Percentiles rank a stretch among this genome's conserved stretches.
Conservation (phyloP, 2,329 filamentous ascomycete genomes). For the Alternaria sp. region DNA sequence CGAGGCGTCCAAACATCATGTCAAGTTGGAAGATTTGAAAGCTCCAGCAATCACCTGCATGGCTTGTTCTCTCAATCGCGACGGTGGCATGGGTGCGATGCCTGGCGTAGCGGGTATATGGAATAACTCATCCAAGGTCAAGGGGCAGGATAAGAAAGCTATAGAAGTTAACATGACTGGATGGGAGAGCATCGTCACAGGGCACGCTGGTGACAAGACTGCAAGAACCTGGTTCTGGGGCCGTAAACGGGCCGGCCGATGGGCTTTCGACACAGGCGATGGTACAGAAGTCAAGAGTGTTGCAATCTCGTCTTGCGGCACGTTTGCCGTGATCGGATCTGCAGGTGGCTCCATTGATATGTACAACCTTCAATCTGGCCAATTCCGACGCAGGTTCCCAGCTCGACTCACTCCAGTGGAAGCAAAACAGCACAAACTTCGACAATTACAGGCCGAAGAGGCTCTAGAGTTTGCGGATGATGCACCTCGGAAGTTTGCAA, state of each 20-base stretch:
- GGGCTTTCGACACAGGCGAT: slow-evolving; percentile 90
- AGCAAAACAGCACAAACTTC: slow-evolving; percentile 75
- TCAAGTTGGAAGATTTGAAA: slow-evolving; percentile 76
- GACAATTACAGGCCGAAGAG: slow-evolving; percentile 67
- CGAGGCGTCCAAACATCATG: slow-evolving; percentile 67
- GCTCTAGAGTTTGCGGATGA: slow-evolving; percentile 18
- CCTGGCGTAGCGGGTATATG: slow-evolving; percentile 81
- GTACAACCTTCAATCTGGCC: slow-evolving; percentile 95
- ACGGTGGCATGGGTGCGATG: slow-evolving; percentile 89
- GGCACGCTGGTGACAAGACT: slow-evolving; percentile 82
- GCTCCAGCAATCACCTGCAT: slow-evolving; percentile 92
- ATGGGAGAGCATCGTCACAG: slow-evolving; percentile 97
- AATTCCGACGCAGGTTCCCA: slow-evolving; percentile 87
- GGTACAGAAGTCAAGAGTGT: slow-evolving; percentile 82
- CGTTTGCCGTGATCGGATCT: slow-evolving; percentile 90
- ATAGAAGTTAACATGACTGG: slow-evolving; percentile 81
- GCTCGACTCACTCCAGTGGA: slow-evolving; percentile 79
- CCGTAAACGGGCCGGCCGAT: slow-evolving; percentile 87
- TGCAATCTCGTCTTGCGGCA: slow-evolving; percentile 88
- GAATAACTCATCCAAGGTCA: slow-evolving; percentile 73
- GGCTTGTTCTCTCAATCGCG: slow-evolving; percentile 89
- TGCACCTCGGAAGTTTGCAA: slow-evolving; percentile 51
- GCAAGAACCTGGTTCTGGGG: slow-evolving; percentile 99
- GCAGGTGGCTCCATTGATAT: slow-evolving; percentile 85
- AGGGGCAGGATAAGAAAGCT: slow-evolving; percentile 71